Base-by-base conservation (phyloP, 1,139 yeast species). In the Scheffersomyces titani region DNA sequence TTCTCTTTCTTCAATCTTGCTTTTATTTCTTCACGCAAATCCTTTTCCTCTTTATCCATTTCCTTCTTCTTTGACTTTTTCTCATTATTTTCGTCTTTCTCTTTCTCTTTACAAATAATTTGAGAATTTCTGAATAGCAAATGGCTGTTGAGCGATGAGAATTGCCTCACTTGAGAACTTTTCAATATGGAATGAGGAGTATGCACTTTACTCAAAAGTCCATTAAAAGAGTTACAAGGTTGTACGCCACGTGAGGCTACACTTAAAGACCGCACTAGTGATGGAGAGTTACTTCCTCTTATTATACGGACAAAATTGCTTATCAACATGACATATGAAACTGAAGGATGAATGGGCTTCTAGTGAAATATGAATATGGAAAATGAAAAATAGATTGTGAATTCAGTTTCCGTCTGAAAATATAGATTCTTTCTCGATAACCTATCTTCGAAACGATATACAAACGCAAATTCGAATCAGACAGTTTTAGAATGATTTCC, bases 11-110 rank as follows among this genome's bases (percentile, higher is more conserved):
- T 71, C 55, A 75, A 61, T 46, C 70, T 64, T 55, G 70, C 70
- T 57, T 67, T 73, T 45, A 76, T 61, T 56, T 77, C 78, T 54
- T 74, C 75, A 51, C 80, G 66, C 40, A 74, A 65, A 51, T 71
- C 70, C 51, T 59, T 52, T 36, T 63, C 65, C 21, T 64, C 62
- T 46, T 58, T 54, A 6, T 51, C 59, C 59, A 59, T 58, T 13
- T 58, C 40, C 51, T 58, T 53, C 24, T 55, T 51, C 46, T 54
- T 52, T 16, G 51, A 18, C 22, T 57, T 46, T 21, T 53, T 49
- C 52, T 52, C 44, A 51, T 52, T 7, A 19, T 19, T n/a, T 21
- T 51, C 16, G 49, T 52, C 50, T 11, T 11, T 11, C 40, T 30
- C 40, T 11, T 30, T 7, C 4, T 30, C 40, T 9, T 30, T 30